A percentile compares a stretch with the other conserved stretches of the same genome.
These are phyloP conservation scores for Vicia sativa DNA, from an alignment of 306 rosid species.

Conservation along the genomic window DNA sequence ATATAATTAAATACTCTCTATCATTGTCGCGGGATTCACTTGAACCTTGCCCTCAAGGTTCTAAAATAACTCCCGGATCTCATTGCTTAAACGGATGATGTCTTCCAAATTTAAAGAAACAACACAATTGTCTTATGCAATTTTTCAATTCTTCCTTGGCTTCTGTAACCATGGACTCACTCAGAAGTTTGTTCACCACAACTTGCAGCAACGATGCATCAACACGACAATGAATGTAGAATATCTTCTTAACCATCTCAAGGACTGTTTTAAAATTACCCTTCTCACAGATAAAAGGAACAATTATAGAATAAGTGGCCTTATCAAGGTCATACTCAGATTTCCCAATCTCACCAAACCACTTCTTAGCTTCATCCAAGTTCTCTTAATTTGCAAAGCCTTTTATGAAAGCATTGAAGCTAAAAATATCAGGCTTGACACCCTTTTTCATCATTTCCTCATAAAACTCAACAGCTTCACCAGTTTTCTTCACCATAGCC, in stretches of 20 bases:
- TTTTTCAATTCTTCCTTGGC: no score
- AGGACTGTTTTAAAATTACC: slow-evolving; percentile 60
- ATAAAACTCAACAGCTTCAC: slow-evolving; percentile 53
- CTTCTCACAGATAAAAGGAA: slow-evolving; percentile 68
- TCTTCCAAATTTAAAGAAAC: no score
- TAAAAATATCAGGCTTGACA: slow-evolving; percentile 57
- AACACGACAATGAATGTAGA: slow-evolving; percentile 44
- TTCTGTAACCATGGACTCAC: slow-evolving; percentile 53
- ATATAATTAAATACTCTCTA: no score
- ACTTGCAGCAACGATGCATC: slow-evolving; percentile 53
- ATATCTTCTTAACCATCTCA: slow-evolving; percentile 55
- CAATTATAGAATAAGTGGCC: slow-evolving; percentile 46
- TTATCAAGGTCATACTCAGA: slow-evolving; percentile 48
- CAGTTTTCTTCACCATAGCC: slow-evolving; percentile 53
- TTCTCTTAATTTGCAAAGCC: slow-evolving; percentile 57
- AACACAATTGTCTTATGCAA: no score
- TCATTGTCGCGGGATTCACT: no score
- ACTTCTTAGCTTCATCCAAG: slow-evolving; percentile 62
- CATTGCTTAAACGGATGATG: no score
- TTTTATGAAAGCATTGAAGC: slow-evolving; percentile 66
- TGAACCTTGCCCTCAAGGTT: no score
- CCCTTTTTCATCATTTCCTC: slow-evolving; percentile 55
- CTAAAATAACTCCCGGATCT: no score
- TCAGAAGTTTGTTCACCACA: slow-evolving; percentile 61
- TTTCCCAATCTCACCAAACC: slow-evolving; percentile 57